phyloP scores from a whole-genome alignment of 371 early-diverging fungal species.

The Circinella minor region DNA sequence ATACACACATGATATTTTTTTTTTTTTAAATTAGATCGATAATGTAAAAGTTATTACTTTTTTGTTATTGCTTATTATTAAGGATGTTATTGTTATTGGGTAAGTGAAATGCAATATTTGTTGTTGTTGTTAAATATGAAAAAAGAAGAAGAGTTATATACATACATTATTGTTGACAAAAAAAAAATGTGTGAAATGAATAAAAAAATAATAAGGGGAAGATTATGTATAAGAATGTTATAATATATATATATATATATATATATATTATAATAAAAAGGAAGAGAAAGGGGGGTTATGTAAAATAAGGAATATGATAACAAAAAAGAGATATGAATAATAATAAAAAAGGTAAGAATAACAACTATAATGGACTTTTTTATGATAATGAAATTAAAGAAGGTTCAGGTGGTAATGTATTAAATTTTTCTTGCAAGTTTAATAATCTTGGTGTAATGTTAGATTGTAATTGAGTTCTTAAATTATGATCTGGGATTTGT shows the following conservation, averaged over 20 bases:
- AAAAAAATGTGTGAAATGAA: not conserved
- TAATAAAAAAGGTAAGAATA: not conserved
- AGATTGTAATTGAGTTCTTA: constrained; percentile 29
- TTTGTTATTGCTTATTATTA: too few species aligned
- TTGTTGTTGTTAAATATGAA: not conserved
- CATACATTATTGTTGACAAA: constrained; percentile 7
- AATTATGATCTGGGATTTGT: constrained; percentile 22
- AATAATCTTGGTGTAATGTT: constrained; percentile 32
- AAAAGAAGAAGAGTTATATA: not conserved
- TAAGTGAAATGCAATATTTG: not conserved
- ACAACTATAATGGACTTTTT: not conserved
- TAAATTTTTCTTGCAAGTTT: constrained; percentile 29
- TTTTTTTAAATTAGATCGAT: too few species aligned
- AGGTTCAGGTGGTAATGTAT: constrained; percentile 26
- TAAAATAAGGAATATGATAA: too few species aligned
- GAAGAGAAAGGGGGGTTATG: too few species aligned
- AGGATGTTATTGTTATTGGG: too few species aligned
- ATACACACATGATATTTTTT: too few species aligned
- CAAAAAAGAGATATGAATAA: not conserved
- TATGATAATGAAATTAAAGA: constrained; percentile 2
- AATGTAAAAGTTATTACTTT: too few species aligned
- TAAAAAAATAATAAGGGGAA: not conserved
- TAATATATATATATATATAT: too few species aligned
- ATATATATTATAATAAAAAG: too few species aligned
- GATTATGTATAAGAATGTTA: not conserved